These are phyloP conservation scores for Zygnema cylindricum DNA, from an alignment of 139 green algal species.

Conservation along the genomic window DNA sequence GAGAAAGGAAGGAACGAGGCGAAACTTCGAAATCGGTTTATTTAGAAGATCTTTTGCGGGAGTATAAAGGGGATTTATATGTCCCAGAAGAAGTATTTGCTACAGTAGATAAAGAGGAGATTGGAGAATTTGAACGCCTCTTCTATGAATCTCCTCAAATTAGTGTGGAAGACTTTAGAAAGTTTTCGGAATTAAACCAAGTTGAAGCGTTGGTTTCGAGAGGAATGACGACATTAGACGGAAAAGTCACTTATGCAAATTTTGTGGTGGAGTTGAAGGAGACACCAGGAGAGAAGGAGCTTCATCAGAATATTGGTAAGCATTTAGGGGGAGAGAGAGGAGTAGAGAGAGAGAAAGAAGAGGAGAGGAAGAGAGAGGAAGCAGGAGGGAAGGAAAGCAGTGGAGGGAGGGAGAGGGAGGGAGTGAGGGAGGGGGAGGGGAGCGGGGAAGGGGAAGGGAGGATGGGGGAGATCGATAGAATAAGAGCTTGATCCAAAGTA, in stretches of 20 bases:
- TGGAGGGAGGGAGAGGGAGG: neutral
- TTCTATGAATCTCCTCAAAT: constrained; percentile 10
- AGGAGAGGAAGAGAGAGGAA: neutral
- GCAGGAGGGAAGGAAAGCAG: neutral
- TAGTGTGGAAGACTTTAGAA: constrained; percentile 19
- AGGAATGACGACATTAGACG: neutral
- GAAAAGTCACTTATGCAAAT: constrained; percentile 4
- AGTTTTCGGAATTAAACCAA: constrained; percentile 5
- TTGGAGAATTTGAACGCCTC: constrained; percentile 16
- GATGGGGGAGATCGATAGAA: neutral
- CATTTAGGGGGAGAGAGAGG: neutral
- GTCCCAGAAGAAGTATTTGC: constrained; percentile 41
- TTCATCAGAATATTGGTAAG: constrained; percentile 8
- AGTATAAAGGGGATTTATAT: constrained; percentile 39
- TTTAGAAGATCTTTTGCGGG: constrained; percentile 28
- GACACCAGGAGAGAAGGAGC: neutral
- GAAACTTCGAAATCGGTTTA: constrained; percentile 19
- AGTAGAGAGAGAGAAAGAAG: neutral
- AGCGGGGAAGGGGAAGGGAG: neutral
- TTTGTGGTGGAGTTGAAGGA: constrained; percentile 21
- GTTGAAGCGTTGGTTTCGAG: constrained; percentile 28
- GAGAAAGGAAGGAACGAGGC: neutral
- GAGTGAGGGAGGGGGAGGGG: neutral
- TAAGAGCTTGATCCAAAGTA: too few species aligned
- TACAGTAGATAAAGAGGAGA: neutral